phyloP scores from a whole-genome alignment of 257 asterid genomes.

The Solanum sitiens region DNA sequence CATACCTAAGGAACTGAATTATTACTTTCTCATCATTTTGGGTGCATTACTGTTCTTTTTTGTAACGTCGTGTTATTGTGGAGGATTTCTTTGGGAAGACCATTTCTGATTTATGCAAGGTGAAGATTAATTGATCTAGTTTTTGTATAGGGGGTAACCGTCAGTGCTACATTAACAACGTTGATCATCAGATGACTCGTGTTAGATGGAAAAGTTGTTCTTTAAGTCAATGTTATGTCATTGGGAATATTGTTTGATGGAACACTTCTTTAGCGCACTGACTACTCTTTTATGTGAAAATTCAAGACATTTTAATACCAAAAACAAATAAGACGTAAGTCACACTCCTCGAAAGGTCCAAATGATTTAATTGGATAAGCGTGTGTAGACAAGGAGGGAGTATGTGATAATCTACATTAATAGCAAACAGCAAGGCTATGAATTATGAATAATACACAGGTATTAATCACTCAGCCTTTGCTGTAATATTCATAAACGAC shows the following conservation, averaged over 20 bases:
- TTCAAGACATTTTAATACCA: background rate
- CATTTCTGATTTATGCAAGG: background rate
- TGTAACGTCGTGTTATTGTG: background rate
- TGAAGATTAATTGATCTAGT: background rate
- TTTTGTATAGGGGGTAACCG: background rate
- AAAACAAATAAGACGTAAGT: background rate
- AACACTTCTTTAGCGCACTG: background rate
- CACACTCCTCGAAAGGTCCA: background rate
- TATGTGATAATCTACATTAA: background rate
- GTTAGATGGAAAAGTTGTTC: background rate
- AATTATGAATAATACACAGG: background rate
- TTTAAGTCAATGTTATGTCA: background rate
- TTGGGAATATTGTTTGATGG: background rate
- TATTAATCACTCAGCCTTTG: background rate
- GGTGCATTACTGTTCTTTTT: background rate
- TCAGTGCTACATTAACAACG: background rate
- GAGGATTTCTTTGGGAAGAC: background rate
- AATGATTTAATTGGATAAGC: background rate
- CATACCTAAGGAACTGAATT: slow-evolving; percentile 64
- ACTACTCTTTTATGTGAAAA: background rate
- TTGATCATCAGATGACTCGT: background rate
- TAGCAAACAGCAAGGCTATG: background rate
- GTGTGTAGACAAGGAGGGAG: background rate
- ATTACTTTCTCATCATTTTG: background rate
- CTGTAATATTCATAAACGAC: background rate